A percentile compares a stretch with the other conserved stretches of the same genome.
Conservation (phyloP, 371 early-diverging fungal genomes). For the Globomyces sp. region DNA sequence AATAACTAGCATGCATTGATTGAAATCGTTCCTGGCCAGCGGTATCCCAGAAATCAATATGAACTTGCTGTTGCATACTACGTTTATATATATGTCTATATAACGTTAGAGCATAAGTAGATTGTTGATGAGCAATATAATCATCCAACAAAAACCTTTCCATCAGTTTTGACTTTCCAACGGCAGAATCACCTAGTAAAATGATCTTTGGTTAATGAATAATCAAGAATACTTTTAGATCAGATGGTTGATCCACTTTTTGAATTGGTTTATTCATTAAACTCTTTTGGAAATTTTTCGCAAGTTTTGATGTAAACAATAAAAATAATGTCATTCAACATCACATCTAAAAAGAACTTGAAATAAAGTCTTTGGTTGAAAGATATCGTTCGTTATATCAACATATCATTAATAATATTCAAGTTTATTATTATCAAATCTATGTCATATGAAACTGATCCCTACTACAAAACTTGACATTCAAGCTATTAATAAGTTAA, state of each 20-base stretch:
- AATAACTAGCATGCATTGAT: conserved; percentile 60
- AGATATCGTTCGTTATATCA: too few relatives aligned
- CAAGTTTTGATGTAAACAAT: too few relatives aligned
- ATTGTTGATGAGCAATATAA: conserved; percentile 46
- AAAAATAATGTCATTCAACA: too few relatives aligned
- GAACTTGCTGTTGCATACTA: conserved; percentile 22
- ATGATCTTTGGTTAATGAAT: conserved; percentile 38
- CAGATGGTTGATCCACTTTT: conserved; percentile 19
- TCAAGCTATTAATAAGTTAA: too few relatives aligned
- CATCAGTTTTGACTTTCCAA: conserved; percentile 64
- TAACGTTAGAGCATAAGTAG: conserved; percentile 53
- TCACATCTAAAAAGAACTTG: too few relatives aligned
- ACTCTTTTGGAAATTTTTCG: too few relatives aligned
- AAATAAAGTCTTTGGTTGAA: too few relatives aligned
- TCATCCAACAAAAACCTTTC: conserved; percentile 53
- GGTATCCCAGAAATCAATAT: conserved; percentile 68
- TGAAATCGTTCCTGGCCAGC: conserved; percentile 67
- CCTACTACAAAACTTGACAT: too few relatives aligned
- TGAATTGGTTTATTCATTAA: conserved; percentile 10
- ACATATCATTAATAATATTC: too few relatives aligned
- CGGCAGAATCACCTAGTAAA: conserved; percentile 63
- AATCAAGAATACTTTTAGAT: conserved; percentile 9
- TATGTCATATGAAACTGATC: too few relatives aligned
- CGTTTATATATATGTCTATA: conserved; percentile 44
- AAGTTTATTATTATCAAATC: too few relatives aligned